A percentile compares a stretch with the other conserved stretches of the same genome.
Evolutionary conservation across 2,329 filamentous ascomycete species (phyloP).

Genomic region (Neonectria faginata): DNA sequence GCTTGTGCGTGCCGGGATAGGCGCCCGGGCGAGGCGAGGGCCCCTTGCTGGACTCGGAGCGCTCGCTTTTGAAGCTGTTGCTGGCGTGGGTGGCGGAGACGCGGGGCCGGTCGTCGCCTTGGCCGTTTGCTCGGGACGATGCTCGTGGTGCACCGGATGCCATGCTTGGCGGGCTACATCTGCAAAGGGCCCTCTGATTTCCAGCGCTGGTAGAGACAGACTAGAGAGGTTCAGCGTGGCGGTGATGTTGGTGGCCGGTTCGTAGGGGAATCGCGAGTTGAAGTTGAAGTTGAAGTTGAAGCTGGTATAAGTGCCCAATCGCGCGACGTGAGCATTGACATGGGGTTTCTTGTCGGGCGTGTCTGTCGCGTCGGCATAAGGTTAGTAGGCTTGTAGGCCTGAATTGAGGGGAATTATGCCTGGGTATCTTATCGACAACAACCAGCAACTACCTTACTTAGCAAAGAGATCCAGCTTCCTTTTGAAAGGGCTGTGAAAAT

Average conservation of each 20-base stretch:
- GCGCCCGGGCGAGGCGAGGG: slow-evolving; percentile 51
- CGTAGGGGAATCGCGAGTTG: slow-evolving; percentile 11
- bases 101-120: slow-evolving; percentile 52
- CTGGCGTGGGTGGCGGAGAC: slow-evolving; percentile 49
- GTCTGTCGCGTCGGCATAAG: slow-evolving; percentile 23
- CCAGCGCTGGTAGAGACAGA: slow-evolving; percentile 3
- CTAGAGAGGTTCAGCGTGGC: neutral
- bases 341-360: slow-evolving; percentile 36
- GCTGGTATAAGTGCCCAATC: slow-evolving; percentile 44
- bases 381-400: too few species aligned
- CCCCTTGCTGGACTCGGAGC: slow-evolving; percentile 53
- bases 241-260: neutral
- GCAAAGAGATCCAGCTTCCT: neutral
- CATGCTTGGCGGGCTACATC: slow-evolving; percentile 56
- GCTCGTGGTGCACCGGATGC: slow-evolving; percentile 56
- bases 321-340: slow-evolving; percentile 40
- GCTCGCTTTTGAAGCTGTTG: slow-evolving; percentile 51
- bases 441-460: neutral
- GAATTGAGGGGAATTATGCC: slow-evolving; percentile 9
- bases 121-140: slow-evolving; percentile 57
- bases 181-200: slow-evolving; percentile 35
- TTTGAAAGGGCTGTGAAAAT: neutral
- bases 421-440: slow-evolving; percentile 1
- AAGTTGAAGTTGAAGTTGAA: slow-evolving; percentile 17
- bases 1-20: slow-evolving; percentile 62